Evolutionary conservation across 306 rosid species (phyloP), one percentile per base, ranked within the genome.

Genomic region (Hylodesmum podocarpum): DNA sequence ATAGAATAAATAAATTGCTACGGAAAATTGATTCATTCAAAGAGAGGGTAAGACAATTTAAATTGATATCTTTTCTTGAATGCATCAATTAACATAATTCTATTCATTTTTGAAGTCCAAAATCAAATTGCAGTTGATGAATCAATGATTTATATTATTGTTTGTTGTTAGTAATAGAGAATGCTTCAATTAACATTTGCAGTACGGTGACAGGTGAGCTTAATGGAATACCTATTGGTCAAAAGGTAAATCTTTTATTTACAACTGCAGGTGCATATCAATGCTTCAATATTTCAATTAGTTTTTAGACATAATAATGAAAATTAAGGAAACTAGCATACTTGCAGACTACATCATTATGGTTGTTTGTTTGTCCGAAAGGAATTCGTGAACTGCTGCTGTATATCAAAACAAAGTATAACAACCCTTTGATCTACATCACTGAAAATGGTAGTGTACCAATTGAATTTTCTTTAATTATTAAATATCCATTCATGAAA

Each of bases 361-460:
- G 86, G 91, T 51, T 84, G 15, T 54, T 34, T 8, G 66, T 82
- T 36, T 90, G 84, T 77, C 92, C 92, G 1, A 70, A 41, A 78
- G 91, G 92, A 54, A 39, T 88, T 53, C 67, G 1, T 1, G 84
- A 84, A 0, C 11, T 81, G 3, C 40, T 88, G 77, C 40, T 77
- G 9, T 36, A 36, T 8, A 11, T 36, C 11, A 36, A 36, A 36
- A 36, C 41, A 36, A 36, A 36, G 41, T 36, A 77, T 24, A 77
- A 77, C 58, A 53, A 77, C 24, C 81, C 75, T 66, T 66, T 77
- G 34, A 77, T 77, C 25, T 77, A 66, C 18, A 66, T 77, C 14
- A 67, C 81, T 12, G 81, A 66, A 77, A 77, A 77, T 55, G 75
- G 68, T 77, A 77, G 34, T 46, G 8, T 6, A 41, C 31, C 12